Percentiles rank a stretch among this genome's conserved stretches.
Conservation (phyloP, 495 filamentous ascomycete genomes). For the Copromyces sp. region DNA sequence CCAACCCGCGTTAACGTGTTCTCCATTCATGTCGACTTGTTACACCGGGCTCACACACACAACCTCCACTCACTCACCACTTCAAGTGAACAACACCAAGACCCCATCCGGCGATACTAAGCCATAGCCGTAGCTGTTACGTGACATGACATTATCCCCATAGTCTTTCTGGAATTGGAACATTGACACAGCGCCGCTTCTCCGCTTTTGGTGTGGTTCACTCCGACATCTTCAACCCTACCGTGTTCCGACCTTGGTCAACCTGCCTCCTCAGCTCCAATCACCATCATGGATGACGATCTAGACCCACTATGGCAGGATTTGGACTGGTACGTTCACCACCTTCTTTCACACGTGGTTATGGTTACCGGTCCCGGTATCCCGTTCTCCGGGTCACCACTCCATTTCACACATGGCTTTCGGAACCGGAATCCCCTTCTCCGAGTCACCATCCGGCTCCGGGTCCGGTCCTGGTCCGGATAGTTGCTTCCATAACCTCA, state of each 20-base stretch:
- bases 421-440: background rate
- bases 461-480: constrained; percentile 4
- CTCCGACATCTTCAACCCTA: background rate
- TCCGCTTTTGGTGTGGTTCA: background rate
- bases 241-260: background rate
- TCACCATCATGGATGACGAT: constrained; percentile 38
- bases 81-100: background rate
- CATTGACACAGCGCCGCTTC: background rate
- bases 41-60: background rate
- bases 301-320: constrained; percentile 64
- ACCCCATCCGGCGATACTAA: background rate
- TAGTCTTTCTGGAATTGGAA: background rate
- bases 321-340: constrained; percentile 45
- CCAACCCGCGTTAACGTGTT: background rate
- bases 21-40: background rate
- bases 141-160: background rate
- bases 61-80: background rate
- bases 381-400: background rate
- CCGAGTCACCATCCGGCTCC: background rate
- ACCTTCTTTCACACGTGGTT: background rate
- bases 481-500: background rate
- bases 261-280: constrained; percentile 7
- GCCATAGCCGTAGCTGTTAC: background rate
- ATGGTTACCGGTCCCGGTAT: background rate
- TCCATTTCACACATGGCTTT: background rate